Evolutionary conservation across 352 stramenopile genomes (phyloP), one percentile per base, ranked within the genome.

Genomic region (Phytophthora cryptogea): DNA sequence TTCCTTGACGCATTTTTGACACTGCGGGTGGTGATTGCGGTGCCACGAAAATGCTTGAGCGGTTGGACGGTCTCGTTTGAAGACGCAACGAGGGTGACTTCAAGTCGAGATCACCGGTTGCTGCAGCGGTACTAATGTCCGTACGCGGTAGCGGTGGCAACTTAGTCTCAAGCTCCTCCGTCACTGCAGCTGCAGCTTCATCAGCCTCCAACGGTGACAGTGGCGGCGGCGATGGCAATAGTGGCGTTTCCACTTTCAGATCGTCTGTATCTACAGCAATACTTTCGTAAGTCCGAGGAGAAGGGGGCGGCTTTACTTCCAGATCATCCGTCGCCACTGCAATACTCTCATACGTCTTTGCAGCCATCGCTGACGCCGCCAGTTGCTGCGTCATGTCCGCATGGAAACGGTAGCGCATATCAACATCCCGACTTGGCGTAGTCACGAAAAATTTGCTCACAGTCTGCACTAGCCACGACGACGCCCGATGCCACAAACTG

Each of bases 291-390:
- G 11, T 11, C 36, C 17, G 39, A 49, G 28, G 23, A 35, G 37
- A 17, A 32, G 54, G 11, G 46, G 51, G 31, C 6, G 23, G 31
- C 41, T 52, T 53, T 2, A 27, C 23, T 33, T 70, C 62, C 0
- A 58, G 30, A 8, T 68, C 71, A 2, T 80, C 63, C 0, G 76
- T 86, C 26, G 72, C 59, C 2, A 83, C 72, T 5, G 51, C 68
- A 35, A 89, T 76, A 39, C 75, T 86, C 31, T 85, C 66, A 31
- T 84, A 89, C 0, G 64, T 76, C 52, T 80, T 87, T 8, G 26
- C 31, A 36, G 35, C 42, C 16, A 32, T 36, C 23, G 36, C 37
- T 7, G 60, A 58, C 16, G 40, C 58, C 4, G 45, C 49, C 9
- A 66, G 40, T 9, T 70, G 62, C 43, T 70, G 55, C 5, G 62